Base-by-base conservation (phyloP, 2,329 filamentous ascomycete genomes). In the Setomelanomma holmii region DNA sequence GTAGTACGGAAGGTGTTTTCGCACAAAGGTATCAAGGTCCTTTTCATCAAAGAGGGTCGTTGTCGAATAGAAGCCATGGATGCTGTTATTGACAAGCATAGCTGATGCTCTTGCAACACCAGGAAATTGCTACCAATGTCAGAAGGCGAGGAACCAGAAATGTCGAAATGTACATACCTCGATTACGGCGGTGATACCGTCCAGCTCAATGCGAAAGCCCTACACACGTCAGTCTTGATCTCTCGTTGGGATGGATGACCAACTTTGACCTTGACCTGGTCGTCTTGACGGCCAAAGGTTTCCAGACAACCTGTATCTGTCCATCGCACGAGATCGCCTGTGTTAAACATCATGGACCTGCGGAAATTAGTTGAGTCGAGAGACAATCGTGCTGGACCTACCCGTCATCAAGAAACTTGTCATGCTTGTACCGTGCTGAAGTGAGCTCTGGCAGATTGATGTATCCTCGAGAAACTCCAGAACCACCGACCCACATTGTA, bases 171-270 rank as follows among this genome's bases (percentile, higher is more conserved):
- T 2, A 16, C 20, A 21, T 52, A 61, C 60, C 51, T 65, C 70
- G 22, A 72, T 60, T 7, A 64, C 61, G 22, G 64, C 53, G 6
- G 83, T 78, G 22, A 86, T 79, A 30, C 84, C 82, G 49, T 86
- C 84, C 8, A 86, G 79, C 66, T 86, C 84, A 40, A 87, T 81
- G 20, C 84, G 81, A 64, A 86, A 86, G 6, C 84, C 84, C 78
- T 73, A n/a, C 0, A 14, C n/a, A 30, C 1, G 30, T 70, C 23
- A 69, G 49, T 35, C 8, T 11, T 4, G 17, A 19, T 24, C 7
- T 24, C 6, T 30, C 14, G 5, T 30, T 30, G 27, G 14, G 10
- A 12, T 27, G 6, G 4, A 8, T 12, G n/a, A 5, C 48, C 39
- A 51, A 69, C 69, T 58, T 85, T 84, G 63, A 86, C 79, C 69